Conservation (phyloP, 2,329 filamentous ascomycete species). For the Tolypocladium capitatum region DNA sequence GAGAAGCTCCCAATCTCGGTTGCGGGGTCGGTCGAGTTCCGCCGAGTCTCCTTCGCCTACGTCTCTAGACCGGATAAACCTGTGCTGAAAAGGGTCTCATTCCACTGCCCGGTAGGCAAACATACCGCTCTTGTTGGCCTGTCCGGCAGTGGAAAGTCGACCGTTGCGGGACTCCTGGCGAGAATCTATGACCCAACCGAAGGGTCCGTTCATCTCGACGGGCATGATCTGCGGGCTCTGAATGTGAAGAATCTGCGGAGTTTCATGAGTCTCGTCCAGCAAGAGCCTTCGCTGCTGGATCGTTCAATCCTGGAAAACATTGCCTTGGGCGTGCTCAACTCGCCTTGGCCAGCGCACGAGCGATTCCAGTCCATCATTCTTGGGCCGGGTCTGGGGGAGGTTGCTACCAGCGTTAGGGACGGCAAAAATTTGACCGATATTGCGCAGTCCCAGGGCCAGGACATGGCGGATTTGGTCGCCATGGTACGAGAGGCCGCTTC, state of each 20-base stretch:
- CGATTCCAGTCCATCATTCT: slow-evolving; percentile 32
- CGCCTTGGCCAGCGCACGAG: slow-evolving; percentile 23
- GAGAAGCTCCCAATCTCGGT: slow-evolving; percentile 31
- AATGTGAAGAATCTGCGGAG: slow-evolving; percentile 31
- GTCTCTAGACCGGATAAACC: slow-evolving; percentile 26
- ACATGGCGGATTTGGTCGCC: slow-evolving; percentile 23
- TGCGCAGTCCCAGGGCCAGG: slow-evolving; percentile 27
- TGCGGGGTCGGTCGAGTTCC: slow-evolving; percentile 21
- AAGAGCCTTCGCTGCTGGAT: slow-evolving; percentile 30
- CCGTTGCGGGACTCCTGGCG: slow-evolving; percentile 39
- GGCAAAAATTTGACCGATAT: slow-evolving; percentile 33
- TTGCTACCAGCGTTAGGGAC: slow-evolving; percentile 37
- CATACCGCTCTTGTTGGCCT: slow-evolving; percentile 45
- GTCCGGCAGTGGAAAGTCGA: slow-evolving; percentile 45
- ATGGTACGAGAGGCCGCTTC: slow-evolving; percentile 6
- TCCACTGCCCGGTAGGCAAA: slow-evolving; percentile 34
- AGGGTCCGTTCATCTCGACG: slow-evolving; percentile 34
- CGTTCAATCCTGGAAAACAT: slow-evolving; percentile 38
- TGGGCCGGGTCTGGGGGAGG: slow-evolving; percentile 30
- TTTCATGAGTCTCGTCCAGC: slow-evolving; percentile 30
- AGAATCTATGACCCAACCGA: slow-evolving; percentile 43
- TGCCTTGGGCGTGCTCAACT: slow-evolving; percentile 33
- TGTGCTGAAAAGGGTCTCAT: slow-evolving; percentile 29
- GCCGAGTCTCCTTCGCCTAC: slow-evolving; percentile 31
- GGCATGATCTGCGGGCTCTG: slow-evolving; percentile 30